Evolutionary conservation across 179 eudicot species (phyloP).

Genomic region (Patellifolia procumbens): DNA sequence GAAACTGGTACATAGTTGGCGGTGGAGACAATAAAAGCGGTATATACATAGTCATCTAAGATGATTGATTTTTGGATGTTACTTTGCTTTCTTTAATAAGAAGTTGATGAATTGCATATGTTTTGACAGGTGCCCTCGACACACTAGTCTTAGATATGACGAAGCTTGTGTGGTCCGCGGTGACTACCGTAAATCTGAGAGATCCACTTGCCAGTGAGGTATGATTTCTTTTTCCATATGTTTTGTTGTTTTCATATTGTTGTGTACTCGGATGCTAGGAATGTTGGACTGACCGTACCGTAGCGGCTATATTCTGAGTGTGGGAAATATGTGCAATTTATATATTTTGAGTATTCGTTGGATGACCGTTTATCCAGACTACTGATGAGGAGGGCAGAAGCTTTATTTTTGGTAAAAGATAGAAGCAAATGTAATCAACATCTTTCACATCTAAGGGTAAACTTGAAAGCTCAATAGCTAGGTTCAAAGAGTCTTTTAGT

Average conservation of each 20-base stretch:
- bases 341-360: not conserved
- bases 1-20: conserved; percentile 84
- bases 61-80: not conserved
- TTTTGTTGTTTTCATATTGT: not conserved
- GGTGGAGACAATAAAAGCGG: conserved; percentile 97
- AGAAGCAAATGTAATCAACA: not conserved
- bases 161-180: conserved; percentile 66
- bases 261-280: conserved; percentile 5
- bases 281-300: not conserved
- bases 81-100: not conserved
- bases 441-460: not conserved
- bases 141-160: conserved; percentile 79
- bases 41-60: conserved; percentile 23
- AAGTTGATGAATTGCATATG: conserved; percentile 3
- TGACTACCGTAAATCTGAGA: conserved; percentile 62
- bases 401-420: not conserved
- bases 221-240: conserved; percentile 20
- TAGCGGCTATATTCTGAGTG: not conserved
- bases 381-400: not conserved
- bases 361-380: not conserved
- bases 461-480: not conserved
- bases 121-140: conserved; percentile 67
- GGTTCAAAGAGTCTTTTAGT: not conserved
- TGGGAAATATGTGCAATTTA: not conserved
- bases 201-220: conserved; percentile 98